Percentiles rank a stretch among this genome's conserved stretches.
These are phyloP conservation scores for Clavispora fructus DNA, from an alignment of 805 yeast species.

Conservation along the genomic window DNA sequence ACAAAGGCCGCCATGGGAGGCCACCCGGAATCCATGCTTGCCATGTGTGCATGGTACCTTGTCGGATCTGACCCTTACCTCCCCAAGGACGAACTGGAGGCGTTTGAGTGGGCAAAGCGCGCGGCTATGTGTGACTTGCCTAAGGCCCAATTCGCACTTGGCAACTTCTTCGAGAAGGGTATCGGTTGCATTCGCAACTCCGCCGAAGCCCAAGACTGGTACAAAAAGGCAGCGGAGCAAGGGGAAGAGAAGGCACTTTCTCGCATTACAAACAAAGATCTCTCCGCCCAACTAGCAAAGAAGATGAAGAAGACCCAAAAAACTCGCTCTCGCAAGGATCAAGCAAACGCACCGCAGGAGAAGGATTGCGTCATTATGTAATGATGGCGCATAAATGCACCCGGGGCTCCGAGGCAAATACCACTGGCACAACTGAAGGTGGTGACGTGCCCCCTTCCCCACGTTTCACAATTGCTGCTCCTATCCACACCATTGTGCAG, in stretches of 20 bases:
- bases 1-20: conserved; percentile 87
- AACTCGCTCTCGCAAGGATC: neutral
- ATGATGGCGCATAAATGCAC: neutral
- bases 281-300: conserved; percentile 26
- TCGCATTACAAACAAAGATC: conserved; percentile 28
- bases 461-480: neutral
- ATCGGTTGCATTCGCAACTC: conserved; percentile 69
- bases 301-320: conserved; percentile 21
- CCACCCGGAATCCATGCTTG: conserved; percentile 84
- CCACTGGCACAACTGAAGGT: neutral
- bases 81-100: conserved; percentile 73
- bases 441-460: neutral
- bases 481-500: neutral
- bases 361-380: conserved; percentile 44
- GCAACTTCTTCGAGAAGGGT: conserved; percentile 80
- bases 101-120: conserved; percentile 89
- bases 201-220: conserved; percentile 67
- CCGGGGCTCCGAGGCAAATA: neutral
- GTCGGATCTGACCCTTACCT: conserved; percentile 85
- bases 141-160: conserved; percentile 82
- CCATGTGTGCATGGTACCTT: conserved; percentile 94
- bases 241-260: conserved; percentile 37
- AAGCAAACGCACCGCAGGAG: conserved; percentile 22
- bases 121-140: conserved; percentile 73
- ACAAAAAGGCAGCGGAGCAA: conserved; percentile 61